Conservation (phyloP, 108 stramenopile species). For the Cyclotella cryptica region DNA sequence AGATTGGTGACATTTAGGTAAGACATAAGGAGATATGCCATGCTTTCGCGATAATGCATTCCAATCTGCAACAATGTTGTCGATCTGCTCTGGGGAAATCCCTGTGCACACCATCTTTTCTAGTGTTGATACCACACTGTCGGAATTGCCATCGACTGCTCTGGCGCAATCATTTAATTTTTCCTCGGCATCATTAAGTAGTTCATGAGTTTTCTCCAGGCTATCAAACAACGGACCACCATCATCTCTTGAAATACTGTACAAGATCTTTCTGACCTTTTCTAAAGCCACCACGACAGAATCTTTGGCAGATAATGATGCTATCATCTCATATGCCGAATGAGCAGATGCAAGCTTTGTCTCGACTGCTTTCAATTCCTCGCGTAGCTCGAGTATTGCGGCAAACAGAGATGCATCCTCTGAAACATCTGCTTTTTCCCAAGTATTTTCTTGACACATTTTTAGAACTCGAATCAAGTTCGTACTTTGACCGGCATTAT, state of each 20-base stretch:
- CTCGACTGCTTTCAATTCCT: constrained; percentile 59
- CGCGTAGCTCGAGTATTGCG: constrained; percentile 60
- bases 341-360: constrained; percentile 61
- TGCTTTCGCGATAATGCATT: constrained; percentile 82
- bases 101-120: constrained; percentile 52
- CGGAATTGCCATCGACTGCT: constrained; percentile 63
- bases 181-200: constrained; percentile 72
- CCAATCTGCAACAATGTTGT: constrained; percentile 77
- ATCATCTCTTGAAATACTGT: constrained; percentile 48
- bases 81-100: constrained; percentile 66
- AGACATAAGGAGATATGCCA: constrained; percentile 63
- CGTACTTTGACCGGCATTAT: constrained; percentile 9
- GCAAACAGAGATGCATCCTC: constrained; percentile 56
- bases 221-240: constrained; percentile 45
- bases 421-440: constrained; percentile 26
- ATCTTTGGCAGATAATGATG: constrained; percentile 57
- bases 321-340: constrained; percentile 59
- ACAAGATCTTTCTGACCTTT: constrained; percentile 62
- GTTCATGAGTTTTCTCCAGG: constrained; percentile 72
- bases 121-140: constrained; percentile 58
- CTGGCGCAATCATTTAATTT: constrained; percentile 61
- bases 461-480: constrained; percentile 22
- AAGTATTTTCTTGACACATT: constrained; percentile 13
- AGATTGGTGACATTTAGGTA: constrained; percentile 70
- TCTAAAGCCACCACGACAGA: constrained; percentile 74